Evolutionary conservation across 768 basidiomycete species (phyloP), one percentile per base, ranked within the genome.

Genomic region (Cystofilobasidium bisporidii): DNA sequence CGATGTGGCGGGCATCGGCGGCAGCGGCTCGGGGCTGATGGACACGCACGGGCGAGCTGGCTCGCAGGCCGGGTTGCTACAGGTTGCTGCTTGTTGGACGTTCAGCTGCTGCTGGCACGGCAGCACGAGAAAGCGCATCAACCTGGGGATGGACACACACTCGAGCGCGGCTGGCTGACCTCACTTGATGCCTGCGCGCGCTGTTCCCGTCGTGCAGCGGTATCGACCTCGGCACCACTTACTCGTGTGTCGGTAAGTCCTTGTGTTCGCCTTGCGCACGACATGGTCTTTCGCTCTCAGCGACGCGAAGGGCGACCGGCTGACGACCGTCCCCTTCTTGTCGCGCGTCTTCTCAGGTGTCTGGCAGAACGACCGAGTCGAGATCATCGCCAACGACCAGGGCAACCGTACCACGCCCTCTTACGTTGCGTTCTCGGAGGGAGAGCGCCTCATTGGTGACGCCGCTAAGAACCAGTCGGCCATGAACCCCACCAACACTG

Each of bases 401-500:
- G 94, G 94, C 74, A 96, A 97, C 85, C 86, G 94, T 72, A 97
- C 94, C 73, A 98, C 96, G 56, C 94, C 94, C 56, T 99, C 94
- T 76, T 99, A 99, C 80, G 96, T 99, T 80, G 91, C 94, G 74
- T 99, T 99, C 83, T 91, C 92, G 72, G 78, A 86, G 60, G 89
- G 91, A 77, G 93, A 96, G 83, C 91, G 91, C 60, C 66, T 68
- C 79, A 98, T 98, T 77, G 93, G 96, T 78, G 93, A 98, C 85
- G 91, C 91, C 75, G 93, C 91, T 71, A 77, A 76, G 75, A 96
- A 96, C 79, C 93, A 98, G 83, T 90, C 89, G 69, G 96, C 96
- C 73, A 99, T 99, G 96, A 99, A 99, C 85, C 96, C 96, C 71
- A 83, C 83, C 76, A 97, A 97, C 84, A 99, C 96, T 73, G 89